Base-by-base conservation (phyloP, 2,329 filamentous ascomycete species). In the Fusarium tjaetaba region DNA sequence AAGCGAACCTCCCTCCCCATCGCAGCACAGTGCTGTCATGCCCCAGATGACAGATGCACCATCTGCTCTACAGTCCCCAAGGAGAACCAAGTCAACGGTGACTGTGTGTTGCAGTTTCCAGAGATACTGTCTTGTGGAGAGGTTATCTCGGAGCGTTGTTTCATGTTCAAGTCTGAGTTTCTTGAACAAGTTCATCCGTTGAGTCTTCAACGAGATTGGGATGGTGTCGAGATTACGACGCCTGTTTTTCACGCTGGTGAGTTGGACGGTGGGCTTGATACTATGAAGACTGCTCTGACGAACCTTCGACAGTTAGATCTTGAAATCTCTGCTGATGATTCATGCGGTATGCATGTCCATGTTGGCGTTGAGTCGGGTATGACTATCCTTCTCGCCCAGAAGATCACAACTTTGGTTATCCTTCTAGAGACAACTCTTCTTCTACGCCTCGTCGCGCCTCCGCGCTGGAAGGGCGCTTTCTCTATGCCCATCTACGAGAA, bases 271-370 rank as follows among this genome's bases (percentile, higher is more conserved):
- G 75, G 73, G 6, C 46, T 80, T 39, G 46, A 57, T 5, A 53
- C 48, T 0, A 55, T 76, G 24, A 42, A 30, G 2, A 30, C 51
- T 1, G 24, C 66, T 4, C 20, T 80, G 13, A 39, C 52, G 4
- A 65, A 42, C 4, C 58, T 79, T 51, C 60, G 74, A 2, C 20
- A 55, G 16, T 59, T 69, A 3, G 60, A 32, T 4, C 20, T 60
- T 16, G 16, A 65, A 0, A 75, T 78, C 16, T 48, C n/a, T 0
- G 71, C 63, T 3, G 72, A 79, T 48, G 49, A 53, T 6, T 65
- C 60, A 5, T 80, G 78, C 24, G 77, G 78, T 6, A 62, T 80
- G 39, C 77, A 79, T 34, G 55, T 80, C 7, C 77, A 80, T 15
- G 68, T 79, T 4, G 77, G 78, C 15, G 57, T 73, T 15, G 62